Evolutionary conservation across 306 rosid genomes (phyloP), one percentile per base, ranked within the genome.

Genomic region (Geum urbanum): DNA sequence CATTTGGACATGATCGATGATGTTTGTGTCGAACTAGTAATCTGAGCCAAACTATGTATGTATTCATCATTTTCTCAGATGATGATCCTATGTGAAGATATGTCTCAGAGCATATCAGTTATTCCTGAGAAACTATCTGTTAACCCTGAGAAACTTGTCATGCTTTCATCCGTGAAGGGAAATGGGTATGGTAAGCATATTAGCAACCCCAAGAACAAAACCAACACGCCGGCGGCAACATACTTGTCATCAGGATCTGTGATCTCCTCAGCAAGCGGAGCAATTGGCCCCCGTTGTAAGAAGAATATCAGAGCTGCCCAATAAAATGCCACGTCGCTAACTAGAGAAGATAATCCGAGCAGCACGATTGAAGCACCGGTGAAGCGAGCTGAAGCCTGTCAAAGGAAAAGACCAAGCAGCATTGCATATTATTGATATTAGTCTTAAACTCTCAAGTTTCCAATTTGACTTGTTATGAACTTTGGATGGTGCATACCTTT

Each of bases 161-260:
- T 78, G 71, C 32, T 27, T 27, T 91, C 96, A 5, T 87, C 89
- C 37, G 82, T 75, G 84, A 91, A 95, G 65, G 99, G 91, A 50
- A 94, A 91, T 43, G 99, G 99, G 77, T 83, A 95, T 22, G 99
- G 99, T 79, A 95, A 81, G 84, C 99, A 95, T 7, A 91, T 95
- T 75, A 95, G 79, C 88, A 95, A 87, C 46, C 99, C 95, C 79
- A 91, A 72, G 68, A 91, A 63, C 88, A 89, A 87, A 84, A 95
- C 97, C 69, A 80, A 49, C 37, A 91, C 63, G 67, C 99, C 97
- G 45, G 87, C 78, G 41, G 89, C 92, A 72, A 89, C 84, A 75
- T 95, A 89, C 85, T 88, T 95, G 27, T 74, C 58, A 58, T 81
- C 95, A 32, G 99, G 99, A 74, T 86, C 96, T 13, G 89, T 85